These are phyloP conservation scores for Russula sp. DNA, from an alignment of 768 basidiomycete species.

Conservation along the genomic window DNA sequence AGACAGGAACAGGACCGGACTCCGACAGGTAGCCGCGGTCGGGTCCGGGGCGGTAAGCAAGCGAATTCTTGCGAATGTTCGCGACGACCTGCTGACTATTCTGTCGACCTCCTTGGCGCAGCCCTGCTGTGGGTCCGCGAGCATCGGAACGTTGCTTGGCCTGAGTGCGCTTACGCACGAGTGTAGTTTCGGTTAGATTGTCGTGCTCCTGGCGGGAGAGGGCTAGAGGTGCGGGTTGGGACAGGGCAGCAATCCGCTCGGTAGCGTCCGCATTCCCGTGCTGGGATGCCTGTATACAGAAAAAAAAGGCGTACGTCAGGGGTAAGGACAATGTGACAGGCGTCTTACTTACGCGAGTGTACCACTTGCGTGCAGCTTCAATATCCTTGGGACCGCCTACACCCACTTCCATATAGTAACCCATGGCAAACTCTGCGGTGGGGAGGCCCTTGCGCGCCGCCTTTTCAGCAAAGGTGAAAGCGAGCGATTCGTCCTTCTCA, in stretches of 20 bases:
- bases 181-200: constrained; percentile 62
- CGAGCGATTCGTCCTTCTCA: constrained; percentile 81
- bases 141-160: constrained; percentile 53
- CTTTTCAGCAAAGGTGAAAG: constrained; percentile 86
- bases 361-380: constrained; percentile 69
- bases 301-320: background rate
- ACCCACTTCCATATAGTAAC: constrained; percentile 91
- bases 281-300: constrained; percentile 48
- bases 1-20: background rate
- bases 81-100: constrained; percentile 46
- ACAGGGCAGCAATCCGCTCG: constrained; percentile 64
- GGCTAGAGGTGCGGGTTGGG: constrained; percentile 49
- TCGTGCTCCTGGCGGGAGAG: constrained; percentile 80
- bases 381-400: constrained; percentile 67
- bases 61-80: constrained; percentile 45
- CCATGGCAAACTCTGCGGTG: constrained; percentile 90
- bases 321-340: background rate
- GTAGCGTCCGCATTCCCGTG: constrained; percentile 78
- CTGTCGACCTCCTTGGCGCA: constrained; percentile 18
- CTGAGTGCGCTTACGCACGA: constrained; percentile 75
- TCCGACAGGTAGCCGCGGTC: background rate
- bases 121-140: constrained; percentile 16
- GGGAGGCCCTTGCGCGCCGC: constrained; percentile 67
- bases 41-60: constrained; percentile 22
- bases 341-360: constrained; percentile 43